These are phyloP conservation scores for Aspergillus steynii DNA, from an alignment of 495 filamentous ascomycete species.

Conservation along the genomic window DNA sequence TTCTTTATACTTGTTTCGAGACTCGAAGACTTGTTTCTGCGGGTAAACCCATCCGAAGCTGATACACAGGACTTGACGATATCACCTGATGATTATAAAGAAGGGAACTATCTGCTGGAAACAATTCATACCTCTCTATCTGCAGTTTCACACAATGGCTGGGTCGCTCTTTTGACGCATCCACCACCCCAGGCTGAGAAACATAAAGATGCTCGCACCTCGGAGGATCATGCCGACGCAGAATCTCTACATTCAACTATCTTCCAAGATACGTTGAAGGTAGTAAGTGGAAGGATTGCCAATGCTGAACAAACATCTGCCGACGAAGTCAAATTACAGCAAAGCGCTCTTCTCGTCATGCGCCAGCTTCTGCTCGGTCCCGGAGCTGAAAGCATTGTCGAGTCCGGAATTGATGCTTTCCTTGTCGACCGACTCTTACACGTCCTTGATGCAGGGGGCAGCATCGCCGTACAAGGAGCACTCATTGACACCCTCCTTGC, in stretches of 20 bases:
- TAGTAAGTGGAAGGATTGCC: constrained; percentile 28
- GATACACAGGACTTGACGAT: constrained; percentile 24
- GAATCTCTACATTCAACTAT: constrained; percentile 43
- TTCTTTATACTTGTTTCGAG: constrained; percentile 41
- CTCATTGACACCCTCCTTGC: constrained; percentile 74
- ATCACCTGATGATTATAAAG: constrained; percentile 63
- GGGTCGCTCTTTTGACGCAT: constrained; percentile 41
- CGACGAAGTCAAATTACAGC: constrained; percentile 56
- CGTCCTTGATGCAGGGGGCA: constrained; percentile 55
- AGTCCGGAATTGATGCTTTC: constrained; percentile 68
- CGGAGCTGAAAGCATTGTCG: constrained; percentile 61
- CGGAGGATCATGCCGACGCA: constrained; percentile 31
- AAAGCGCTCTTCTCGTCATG: constrained; percentile 67
- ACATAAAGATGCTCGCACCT: constrained; percentile 24
- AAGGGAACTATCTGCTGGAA: constrained; percentile 76
- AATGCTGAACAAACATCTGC: constrained; percentile 11
- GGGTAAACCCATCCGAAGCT: constrained; percentile 20
- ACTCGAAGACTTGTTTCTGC: constrained; percentile 39
- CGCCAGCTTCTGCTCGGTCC: constrained; percentile 75
- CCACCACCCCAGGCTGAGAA: constrained; percentile 34
- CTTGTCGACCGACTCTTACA: constrained; percentile 69
- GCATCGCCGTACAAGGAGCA: constrained; percentile 61
- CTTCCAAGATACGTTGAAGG: constrained; percentile 36
- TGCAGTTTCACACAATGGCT: constrained; percentile 44
- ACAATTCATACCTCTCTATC: constrained; percentile 69